Conservation (phyloP, 2,329 filamentous ascomycete genomes). For the Nemania bipapillata region DNA sequence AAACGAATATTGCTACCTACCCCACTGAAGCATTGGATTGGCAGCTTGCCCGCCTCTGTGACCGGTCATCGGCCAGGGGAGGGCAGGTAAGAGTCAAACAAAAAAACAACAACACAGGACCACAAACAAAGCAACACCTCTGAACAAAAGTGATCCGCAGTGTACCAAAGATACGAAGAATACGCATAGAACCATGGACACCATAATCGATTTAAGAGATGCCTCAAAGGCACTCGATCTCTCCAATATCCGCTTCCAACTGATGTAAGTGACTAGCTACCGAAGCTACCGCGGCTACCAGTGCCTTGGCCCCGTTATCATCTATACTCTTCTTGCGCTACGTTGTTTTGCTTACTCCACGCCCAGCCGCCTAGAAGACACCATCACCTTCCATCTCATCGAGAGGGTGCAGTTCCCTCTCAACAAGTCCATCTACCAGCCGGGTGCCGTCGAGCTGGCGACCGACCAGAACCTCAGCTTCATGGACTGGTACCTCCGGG, state of each 20-base stretch:
- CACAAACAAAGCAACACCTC: not conserved
- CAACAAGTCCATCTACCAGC: slow-evolving; percentile 85
- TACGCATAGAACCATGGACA: slow-evolving; percentile 74
- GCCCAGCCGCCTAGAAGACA: slow-evolving; percentile 89
- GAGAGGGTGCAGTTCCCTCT: slow-evolving; percentile 97
- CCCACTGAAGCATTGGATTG: slow-evolving; percentile 2
- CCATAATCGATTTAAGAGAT: slow-evolving; percentile 87
- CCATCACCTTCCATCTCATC: slow-evolving; percentile 95
- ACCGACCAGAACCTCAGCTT: slow-evolving; percentile 70
- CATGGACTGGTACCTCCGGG: slow-evolving; percentile 90
- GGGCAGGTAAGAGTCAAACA: slow-evolving; percentile 13
- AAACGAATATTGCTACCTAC: not conserved
- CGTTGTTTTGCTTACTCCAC: slow-evolving; percentile 4
- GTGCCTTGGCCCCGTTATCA: slow-evolving; percentile 14
- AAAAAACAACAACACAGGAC: not conserved
- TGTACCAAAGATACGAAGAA: not conserved
- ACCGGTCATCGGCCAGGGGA: slow-evolving; percentile 21
- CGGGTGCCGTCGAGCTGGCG: slow-evolving; percentile 83
- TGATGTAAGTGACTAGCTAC: slow-evolving; percentile 72
- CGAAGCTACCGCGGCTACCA: slow-evolving; percentile 4
- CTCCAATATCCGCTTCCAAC: slow-evolving; percentile 88
- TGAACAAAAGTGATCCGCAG: too few relatives aligned
- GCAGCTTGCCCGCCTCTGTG: not conserved
- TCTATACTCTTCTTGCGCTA: not conserved
- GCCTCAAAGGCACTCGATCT: slow-evolving; percentile 87